These are phyloP conservation scores for Neurospora sp. DNA, from an alignment of 495 filamentous ascomycete genomes.

Conservation along the genomic window DNA sequence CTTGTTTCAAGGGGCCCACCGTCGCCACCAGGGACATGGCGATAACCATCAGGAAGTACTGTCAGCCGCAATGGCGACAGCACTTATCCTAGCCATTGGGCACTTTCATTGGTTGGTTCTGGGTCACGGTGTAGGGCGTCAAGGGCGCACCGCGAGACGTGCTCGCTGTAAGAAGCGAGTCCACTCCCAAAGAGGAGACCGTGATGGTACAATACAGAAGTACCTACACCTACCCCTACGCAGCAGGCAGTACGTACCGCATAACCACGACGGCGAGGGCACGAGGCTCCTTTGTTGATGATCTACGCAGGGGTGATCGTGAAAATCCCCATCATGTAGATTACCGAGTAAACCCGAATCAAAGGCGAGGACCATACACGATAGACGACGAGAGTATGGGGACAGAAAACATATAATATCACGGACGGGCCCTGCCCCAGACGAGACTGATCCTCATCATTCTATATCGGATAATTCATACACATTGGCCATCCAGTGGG, in stretches of 20 bases:
- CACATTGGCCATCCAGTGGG: neutral
- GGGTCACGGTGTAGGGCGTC: conserved; percentile 1
- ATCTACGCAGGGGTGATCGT: conserved; percentile 6
- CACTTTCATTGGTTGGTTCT: neutral
- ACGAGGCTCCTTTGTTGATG: neutral
- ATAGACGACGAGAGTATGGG: neutral
- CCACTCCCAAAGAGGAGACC: neutral
- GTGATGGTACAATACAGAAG: neutral
- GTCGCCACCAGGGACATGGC: conserved; percentile 2
- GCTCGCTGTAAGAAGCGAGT: neutral
- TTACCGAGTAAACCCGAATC: conserved; percentile 10
- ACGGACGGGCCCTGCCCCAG: neutral
- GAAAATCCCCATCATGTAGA: neutral
- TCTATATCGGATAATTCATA: neutral
- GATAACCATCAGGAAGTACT: neutral
- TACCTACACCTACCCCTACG: neutral
- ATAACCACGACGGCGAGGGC: neutral
- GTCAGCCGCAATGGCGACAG: neutral
- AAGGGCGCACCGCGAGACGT: neutral
- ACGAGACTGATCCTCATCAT: neutral
- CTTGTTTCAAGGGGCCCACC: conserved; percentile 9
- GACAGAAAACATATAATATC: neutral
- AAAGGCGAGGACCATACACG: neutral
- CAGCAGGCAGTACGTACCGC: neutral
- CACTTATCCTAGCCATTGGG: neutral